Evolutionary conservation across 139 green algal genomes (phyloP).

Genomic region (Coelastrella sp.): DNA sequence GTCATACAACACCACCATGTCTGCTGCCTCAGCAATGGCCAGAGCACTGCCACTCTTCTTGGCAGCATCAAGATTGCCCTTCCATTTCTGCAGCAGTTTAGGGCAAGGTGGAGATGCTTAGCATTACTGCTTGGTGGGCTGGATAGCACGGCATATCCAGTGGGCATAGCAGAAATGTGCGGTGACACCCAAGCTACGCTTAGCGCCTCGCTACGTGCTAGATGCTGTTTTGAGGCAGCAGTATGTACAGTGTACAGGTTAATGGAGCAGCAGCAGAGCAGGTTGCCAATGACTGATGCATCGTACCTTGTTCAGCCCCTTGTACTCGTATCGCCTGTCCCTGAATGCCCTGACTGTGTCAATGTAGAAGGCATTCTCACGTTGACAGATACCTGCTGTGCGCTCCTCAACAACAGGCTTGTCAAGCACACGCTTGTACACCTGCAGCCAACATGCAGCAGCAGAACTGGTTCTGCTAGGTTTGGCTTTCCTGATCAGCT

Average conservation of each 20-base stretch:
- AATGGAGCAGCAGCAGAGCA: background rate
- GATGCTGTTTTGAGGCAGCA: background rate
- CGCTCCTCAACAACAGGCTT: slow-evolving; percentile 92
- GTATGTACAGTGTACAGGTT: background rate
- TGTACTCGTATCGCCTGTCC: slow-evolving; percentile 99
- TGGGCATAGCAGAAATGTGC: no score
- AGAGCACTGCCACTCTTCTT: slow-evolving; percentile 78
- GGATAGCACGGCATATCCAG: no score
- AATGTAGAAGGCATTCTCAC: slow-evolving; percentile 98
- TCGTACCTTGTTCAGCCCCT: slow-evolving; percentile 93
- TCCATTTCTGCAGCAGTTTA: slow-evolving; percentile 66
- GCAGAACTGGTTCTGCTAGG: background rate
- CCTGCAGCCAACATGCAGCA: slow-evolving; percentile 55
- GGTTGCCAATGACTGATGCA: background rate
- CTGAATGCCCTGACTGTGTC: slow-evolving; percentile 97
- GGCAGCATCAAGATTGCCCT: slow-evolving; percentile 92
- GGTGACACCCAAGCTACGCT: no score
- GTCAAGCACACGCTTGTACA: slow-evolving; percentile 97
- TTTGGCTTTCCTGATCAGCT: background rate
- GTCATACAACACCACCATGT: slow-evolving; percentile 95
- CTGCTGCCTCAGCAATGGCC: slow-evolving; percentile 75
- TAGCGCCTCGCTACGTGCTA: background rate
- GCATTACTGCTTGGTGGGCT: no score
- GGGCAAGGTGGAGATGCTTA: no score
- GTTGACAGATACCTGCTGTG: slow-evolving; percentile 91